These are phyloP conservation scores for Podospora conica DNA, from an alignment of 495 filamentous ascomycete species.

Conservation along the genomic window DNA sequence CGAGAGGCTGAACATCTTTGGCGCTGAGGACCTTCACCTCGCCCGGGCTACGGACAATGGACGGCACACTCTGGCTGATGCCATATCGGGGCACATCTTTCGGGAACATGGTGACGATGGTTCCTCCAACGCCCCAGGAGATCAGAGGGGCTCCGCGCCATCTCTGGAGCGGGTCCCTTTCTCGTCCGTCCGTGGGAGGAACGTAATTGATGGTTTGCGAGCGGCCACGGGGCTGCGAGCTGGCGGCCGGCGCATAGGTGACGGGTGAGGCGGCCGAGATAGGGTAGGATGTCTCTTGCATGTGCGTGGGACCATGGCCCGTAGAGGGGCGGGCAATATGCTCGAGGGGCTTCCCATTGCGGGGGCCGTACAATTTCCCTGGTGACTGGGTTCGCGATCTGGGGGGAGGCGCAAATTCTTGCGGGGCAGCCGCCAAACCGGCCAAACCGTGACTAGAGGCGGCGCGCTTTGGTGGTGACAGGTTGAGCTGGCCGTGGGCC, in stretches of 20 bases:
- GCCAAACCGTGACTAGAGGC: constrained; percentile 40
- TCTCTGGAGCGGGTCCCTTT: constrained; percentile 69
- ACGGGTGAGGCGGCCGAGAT: constrained; percentile 25
- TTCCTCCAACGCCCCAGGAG: constrained; percentile 82
- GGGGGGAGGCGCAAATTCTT: constrained; percentile 51
- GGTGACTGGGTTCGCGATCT: constrained; percentile 88
- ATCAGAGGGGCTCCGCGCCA: constrained; percentile 89
- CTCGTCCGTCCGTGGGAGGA: constrained; percentile 70
- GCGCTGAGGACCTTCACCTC: constrained; percentile 69
- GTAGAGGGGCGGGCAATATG: constrained; percentile 62
- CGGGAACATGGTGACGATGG: constrained; percentile 78
- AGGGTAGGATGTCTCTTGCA: constrained; percentile 35
- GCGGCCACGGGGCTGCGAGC: constrained; percentile 29
- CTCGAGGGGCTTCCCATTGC: constrained; percentile 42
- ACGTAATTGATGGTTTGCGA: constrained; percentile 41
- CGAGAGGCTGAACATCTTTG: constrained; percentile 61
- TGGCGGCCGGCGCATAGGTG: constrained; percentile 9
- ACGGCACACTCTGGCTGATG: constrained; percentile 61
- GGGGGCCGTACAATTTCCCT: constrained; percentile 49
- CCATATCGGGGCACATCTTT: constrained; percentile 82
- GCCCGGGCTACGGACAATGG: constrained; percentile 77
- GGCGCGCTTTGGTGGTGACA: constrained; percentile 52
- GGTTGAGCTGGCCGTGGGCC: constrained; percentile 23
- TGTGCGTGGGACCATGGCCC: constrained; percentile 43
- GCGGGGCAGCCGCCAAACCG: constrained; percentile 31